phyloP scores from a whole-genome alignment of 495 filamentous ascomycete genomes.

The Neurospora sp. region DNA sequence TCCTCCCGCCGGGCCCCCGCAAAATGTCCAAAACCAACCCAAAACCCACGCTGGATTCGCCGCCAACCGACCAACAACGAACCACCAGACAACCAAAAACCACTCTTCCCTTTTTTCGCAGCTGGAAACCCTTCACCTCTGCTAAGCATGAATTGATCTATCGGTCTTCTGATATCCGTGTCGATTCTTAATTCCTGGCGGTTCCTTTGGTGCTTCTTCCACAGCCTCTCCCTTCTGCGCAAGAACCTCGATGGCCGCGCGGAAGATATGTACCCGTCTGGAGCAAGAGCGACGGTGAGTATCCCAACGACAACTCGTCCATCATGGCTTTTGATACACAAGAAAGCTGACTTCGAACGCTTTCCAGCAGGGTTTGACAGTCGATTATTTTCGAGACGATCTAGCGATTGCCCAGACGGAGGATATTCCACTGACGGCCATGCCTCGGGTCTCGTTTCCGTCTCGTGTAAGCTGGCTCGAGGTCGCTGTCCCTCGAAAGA shows the following conservation, averaged over 20 bases:
- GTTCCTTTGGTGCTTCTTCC: neutral
- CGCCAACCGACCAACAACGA: neutral
- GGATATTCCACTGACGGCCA: neutral
- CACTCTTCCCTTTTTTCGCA: neutral
- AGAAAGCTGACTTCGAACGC: rapidly evolving
- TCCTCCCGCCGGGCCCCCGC: neutral
- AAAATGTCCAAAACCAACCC: neutral
- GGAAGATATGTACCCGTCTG: neutral
- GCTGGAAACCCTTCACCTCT: no score
- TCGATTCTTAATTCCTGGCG: no score
- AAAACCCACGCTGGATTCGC: neutral
- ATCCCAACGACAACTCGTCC: neutral
- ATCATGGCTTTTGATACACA: rapidly evolving
- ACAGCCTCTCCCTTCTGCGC: neutral
- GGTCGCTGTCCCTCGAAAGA: neutral
- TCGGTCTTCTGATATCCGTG: neutral
- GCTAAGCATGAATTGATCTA: neutral
- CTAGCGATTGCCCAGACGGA: neutral
- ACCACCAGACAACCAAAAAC: neutral
- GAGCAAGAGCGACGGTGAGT: neutral
- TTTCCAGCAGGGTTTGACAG: neutral
- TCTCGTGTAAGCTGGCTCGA: neutral
- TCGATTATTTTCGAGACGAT: neutral
- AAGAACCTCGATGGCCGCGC: neutral
- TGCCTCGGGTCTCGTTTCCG: neutral